Evolutionary conservation across 768 basidiomycete species (phyloP).

Genomic region (Phaffia tasmanica): DNA sequence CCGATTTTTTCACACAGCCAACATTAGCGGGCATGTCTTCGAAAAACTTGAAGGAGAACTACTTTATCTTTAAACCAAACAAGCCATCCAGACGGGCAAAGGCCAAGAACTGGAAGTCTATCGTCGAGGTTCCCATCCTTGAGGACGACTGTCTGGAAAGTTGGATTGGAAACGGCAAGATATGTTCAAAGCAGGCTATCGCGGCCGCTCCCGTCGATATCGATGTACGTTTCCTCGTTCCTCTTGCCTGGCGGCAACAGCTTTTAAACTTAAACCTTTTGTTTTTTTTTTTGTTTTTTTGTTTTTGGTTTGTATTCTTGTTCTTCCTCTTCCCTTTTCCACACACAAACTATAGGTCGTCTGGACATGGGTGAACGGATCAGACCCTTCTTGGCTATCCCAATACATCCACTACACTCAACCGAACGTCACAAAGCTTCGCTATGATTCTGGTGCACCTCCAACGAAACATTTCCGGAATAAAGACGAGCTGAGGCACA

Average conservation of each 20-base stretch:
- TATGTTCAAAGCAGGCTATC: conserved; percentile 1
- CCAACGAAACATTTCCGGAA: conserved; percentile 14
- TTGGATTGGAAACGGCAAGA: conserved; percentile 10
- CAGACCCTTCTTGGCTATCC: conserved; percentile 13
- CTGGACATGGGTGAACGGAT: conserved; percentile 24
- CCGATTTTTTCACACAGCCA: too few relatives aligned
- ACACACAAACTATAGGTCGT: conserved; percentile 7
- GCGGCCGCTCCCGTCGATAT: conserved; percentile 4
- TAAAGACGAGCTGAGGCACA: conserved; percentile 16
- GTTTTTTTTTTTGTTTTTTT: background rate
- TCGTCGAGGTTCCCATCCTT: conserved; percentile 8
- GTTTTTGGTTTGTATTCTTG: too few relatives aligned
- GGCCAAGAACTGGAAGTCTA: too few relatives aligned
- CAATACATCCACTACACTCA: conserved; percentile 10
- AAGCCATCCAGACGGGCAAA: too few relatives aligned
- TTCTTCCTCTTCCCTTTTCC: too few relatives aligned
- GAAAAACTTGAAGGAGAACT: too few relatives aligned
- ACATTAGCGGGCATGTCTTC: too few relatives aligned
- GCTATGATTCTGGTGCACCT: background rate
- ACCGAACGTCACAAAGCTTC: background rate
- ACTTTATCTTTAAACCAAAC: too few relatives aligned
- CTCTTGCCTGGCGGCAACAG: background rate
- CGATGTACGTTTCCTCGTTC: conserved; percentile 4
- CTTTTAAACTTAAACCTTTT: background rate
- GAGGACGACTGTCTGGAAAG: conserved; percentile 19